Base-by-base conservation (phyloP, 139 green algal species). In the Bryopsis sp. region DNA sequence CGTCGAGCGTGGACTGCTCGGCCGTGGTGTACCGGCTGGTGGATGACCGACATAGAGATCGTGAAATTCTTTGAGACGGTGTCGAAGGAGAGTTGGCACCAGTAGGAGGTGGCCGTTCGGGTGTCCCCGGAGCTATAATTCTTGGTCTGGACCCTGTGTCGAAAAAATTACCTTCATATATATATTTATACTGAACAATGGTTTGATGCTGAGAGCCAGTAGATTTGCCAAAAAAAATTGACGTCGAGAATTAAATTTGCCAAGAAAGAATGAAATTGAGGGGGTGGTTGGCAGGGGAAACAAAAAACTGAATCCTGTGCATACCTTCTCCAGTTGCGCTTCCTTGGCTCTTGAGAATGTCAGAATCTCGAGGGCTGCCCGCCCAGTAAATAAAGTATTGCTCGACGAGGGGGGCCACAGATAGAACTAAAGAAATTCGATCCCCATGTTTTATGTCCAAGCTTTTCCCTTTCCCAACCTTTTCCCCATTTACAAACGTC, bases 401-500 rank as follows among this genome's bases (percentile, higher is more conserved):
- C 78, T 88, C 82, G 19, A 78, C 75, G 26, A 88, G 73, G 0
- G 84, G 84, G 19, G 83, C 79, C 6, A 90, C 82, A 2, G 74
- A 84, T 28, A 80, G 68, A 11, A 90, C 84, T 5, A 90, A 74
- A 3, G 71, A 79, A 38, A 90, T 72, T 22, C 74, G 67, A 73
- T 84, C 79, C 2, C 80, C 82, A 38, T 82, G 64, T 15, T 28
- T 48, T 57, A 90, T 63, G 1, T 33, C 29, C 2, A 64, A 47
- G 35, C 57, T 34, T 1, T 67, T 39, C 0, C 77, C 78, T 4
- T 63, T 48, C 0, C 50, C 47, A 26, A 86, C 36, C 26, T 74
- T 70, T 33, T 58, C 43, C 8, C 76, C 76, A 39, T 90, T 85
- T 1, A 87, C 3, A 39, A 82, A 90, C 7, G 82, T 89, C 32